Evolutionary conservation across 176 grass and related monocot species (phyloP).

Genomic region (Bothriochloa decipiens): DNA sequence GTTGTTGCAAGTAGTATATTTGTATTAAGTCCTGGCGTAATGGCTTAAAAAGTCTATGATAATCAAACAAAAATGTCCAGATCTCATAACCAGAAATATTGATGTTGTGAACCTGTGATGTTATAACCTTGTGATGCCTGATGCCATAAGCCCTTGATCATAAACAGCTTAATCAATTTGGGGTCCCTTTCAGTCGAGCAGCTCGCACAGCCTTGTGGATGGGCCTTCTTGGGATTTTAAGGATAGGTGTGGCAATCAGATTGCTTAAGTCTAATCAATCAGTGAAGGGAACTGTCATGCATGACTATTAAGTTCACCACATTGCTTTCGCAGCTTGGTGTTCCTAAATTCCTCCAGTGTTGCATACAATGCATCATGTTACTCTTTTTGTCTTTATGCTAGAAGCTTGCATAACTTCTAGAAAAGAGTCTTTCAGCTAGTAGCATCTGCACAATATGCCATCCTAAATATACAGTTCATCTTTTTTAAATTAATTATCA

Average conservation of each 20-base stretch:
- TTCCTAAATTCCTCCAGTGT: background rate
- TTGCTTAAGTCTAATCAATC: background rate
- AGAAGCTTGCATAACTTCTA: background rate
- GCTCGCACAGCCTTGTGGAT: too few species aligned
- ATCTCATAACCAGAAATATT: too few species aligned
- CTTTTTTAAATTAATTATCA: background rate
- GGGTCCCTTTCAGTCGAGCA: too few species aligned
- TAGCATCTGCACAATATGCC: background rate
- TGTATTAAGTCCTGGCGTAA: too few species aligned
- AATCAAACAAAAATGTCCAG: too few species aligned
- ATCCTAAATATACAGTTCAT: background rate
- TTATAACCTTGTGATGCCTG: too few species aligned
- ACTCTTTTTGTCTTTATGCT: background rate
- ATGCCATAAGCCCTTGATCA: too few species aligned
- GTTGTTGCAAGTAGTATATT: too few species aligned
- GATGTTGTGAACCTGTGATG: too few species aligned
- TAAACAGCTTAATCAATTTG: too few species aligned
- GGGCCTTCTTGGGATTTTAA: slow-evolving; percentile 4
- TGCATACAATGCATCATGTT: background rate
- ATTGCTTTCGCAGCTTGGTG: background rate
- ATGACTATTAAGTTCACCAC: background rate
- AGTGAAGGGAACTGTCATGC: background rate
- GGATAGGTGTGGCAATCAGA: background rate
- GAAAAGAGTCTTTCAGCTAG: background rate
- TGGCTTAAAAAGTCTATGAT: too few species aligned